These are phyloP conservation scores for Nakazawaea pomicola DNA, from an alignment of 805 yeast genomes.

Conservation along the genomic window DNA sequence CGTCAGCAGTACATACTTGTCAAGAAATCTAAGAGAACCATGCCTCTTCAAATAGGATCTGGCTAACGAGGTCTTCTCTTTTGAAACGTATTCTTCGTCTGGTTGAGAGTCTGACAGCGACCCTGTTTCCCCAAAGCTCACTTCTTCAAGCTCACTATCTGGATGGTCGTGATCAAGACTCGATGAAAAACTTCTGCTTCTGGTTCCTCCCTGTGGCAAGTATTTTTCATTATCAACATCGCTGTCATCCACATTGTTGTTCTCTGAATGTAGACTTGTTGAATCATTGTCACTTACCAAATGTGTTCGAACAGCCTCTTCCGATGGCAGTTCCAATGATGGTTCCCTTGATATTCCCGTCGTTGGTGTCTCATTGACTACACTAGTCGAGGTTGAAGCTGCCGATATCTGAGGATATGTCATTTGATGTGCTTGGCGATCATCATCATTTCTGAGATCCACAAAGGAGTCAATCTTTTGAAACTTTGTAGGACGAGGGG, in stretches of 20 bases:
- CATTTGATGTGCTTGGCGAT: too few relatives aligned
- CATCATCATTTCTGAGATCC: too few relatives aligned
- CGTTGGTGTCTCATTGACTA: too few relatives aligned
- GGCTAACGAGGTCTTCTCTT: constrained; percentile 39
- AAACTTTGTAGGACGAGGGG: constrained; percentile 9
- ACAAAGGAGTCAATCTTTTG: constrained; percentile 10
- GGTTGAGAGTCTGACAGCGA: background rate
- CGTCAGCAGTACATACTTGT: constrained; percentile 54
- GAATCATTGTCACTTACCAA: too few relatives aligned
- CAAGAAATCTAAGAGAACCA: constrained; percentile 59
- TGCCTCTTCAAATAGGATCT: constrained; percentile 49
- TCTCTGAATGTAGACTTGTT: too few relatives aligned
- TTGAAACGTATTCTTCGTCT: constrained; percentile 23
- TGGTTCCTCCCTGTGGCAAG: background rate
- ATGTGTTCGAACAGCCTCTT: too few relatives aligned
- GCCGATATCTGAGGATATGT: too few relatives aligned
- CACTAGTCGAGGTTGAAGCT: too few relatives aligned
- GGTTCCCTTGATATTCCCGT: too few relatives aligned
- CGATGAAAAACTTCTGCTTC: too few relatives aligned
- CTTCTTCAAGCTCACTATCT: constrained; percentile 25
- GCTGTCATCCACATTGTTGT: background rate
- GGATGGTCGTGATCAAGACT: constrained; percentile 24
- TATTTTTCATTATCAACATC: background rate
- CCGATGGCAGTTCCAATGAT: too few relatives aligned
- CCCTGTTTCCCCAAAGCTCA: background rate